phyloP scores from a whole-genome alignment of 306 rosid genomes.

The Cercis canadensis region DNA sequence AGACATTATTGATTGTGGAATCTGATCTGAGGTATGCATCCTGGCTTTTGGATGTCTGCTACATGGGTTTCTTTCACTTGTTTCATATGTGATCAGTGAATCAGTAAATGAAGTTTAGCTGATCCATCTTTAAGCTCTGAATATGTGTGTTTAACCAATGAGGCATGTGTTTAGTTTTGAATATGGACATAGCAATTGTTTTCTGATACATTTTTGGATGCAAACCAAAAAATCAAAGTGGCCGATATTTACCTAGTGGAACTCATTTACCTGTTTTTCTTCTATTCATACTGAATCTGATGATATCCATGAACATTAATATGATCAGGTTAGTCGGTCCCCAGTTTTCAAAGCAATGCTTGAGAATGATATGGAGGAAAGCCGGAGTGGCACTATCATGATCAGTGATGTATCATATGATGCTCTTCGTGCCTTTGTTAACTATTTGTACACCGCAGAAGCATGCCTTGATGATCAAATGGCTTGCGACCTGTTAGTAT shows the following conservation, averaged over 20 bases:
- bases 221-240: neutral
- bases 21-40: slow-evolving; percentile 1
- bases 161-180: neutral
- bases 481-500: slow-evolving; percentile 69
- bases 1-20: neutral
- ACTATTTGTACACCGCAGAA: slow-evolving; percentile 79
- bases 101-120: too few species aligned
- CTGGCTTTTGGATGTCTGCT: too few species aligned
- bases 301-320: slow-evolving; percentile 4
- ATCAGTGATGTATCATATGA: slow-evolving; percentile 71
- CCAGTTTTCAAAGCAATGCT: slow-evolving; percentile 90
- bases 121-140: too few species aligned
- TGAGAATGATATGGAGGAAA: slow-evolving; percentile 85
- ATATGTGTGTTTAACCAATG: slow-evolving; percentile 6
- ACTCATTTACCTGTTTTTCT: neutral
- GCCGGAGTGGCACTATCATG: slow-evolving; percentile 79
- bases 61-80: too few species aligned
- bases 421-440: slow-evolving; percentile 76
- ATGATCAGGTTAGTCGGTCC: slow-evolving; percentile 70
- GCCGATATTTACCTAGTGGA: neutral
- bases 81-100: too few species aligned
- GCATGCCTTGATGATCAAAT: slow-evolving; percentile 70
- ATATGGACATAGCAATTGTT: neutral
- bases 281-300: slow-evolving; percentile 21
- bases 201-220: neutral